Evolutionary conservation across 345 rosid genomes (phyloP).

Genomic region (Dovyalis caffra): DNA sequence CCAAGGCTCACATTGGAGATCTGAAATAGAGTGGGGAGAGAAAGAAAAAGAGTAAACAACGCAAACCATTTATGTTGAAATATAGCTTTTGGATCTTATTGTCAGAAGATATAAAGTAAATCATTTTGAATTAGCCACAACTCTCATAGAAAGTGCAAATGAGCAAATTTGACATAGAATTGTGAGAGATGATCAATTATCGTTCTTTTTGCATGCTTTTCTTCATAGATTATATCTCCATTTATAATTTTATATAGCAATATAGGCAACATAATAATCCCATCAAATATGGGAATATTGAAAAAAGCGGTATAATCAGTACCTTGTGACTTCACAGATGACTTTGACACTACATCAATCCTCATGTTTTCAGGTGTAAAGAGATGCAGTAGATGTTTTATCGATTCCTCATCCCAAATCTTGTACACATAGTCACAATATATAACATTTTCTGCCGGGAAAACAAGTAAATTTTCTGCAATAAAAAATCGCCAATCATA

Average conservation of each 20-base stretch:
- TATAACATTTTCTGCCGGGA: constrained; percentile 83
- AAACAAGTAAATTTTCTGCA: constrained; percentile 82
- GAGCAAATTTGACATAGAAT: too few species aligned
- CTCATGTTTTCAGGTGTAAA: constrained; percentile 91
- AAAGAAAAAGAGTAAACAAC: neutral
- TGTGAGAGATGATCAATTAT: too few species aligned
- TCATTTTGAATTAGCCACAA: neutral
- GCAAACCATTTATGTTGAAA: constrained; percentile 2
- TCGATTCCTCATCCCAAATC: constrained; percentile 80
- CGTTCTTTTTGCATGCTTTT: too few species aligned
- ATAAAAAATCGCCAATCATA: constrained; percentile 11
- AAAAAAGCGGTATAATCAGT: constrained; percentile 2
- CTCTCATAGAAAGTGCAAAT: neutral
- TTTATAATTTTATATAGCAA: neutral
- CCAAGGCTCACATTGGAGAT: constrained; percentile 77
- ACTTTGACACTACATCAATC: constrained; percentile 87
- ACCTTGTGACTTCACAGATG: constrained; percentile 61
- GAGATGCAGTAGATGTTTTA: constrained; percentile 55
- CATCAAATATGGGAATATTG: neutral
- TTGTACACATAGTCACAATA: constrained; percentile 77
- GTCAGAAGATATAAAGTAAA: neutral
- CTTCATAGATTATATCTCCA: too few species aligned
- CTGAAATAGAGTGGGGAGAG: constrained; percentile 39
- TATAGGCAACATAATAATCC: neutral
- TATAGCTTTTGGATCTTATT: neutral